Evolutionary conservation across 1,139 yeast genomes (phyloP), one percentile per base, ranked within the genome.

Genomic region (Geotrichum carabidarum): DNA sequence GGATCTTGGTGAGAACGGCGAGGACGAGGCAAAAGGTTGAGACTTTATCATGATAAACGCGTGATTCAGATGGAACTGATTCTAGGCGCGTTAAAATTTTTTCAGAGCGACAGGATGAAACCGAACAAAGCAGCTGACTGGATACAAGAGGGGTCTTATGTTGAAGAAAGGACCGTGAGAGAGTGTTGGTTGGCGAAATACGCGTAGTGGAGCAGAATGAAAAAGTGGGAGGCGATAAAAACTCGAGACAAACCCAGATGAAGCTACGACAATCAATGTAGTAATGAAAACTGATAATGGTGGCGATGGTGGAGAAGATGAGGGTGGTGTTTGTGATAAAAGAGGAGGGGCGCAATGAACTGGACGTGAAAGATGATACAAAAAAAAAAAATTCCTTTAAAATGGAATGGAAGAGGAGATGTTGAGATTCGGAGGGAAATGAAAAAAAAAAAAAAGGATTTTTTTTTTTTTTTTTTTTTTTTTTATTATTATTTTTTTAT

Each of bases 21-120:
- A 41, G 34, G 50, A n/a, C 6, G 49, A 18, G 22, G 37, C 34
- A 45, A 45, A 52, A 36, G 46, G 49, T 34, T 52, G 55, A 43
- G 55, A 52, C 44, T 52, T 47, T 9, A 52, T 52, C 55, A 52
- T 52, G 41, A 32, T 40, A 48, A 27, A 48, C 51, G 51, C 51
- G 51, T 48, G 12, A 9, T 11, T 17, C 15, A 30, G 46, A 27
- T 12, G 14, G 35, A 43, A 43, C 30, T 34, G 30, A 30, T 43
- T 14, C 15, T 12, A 31, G 5, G n/a, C 31, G 35, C 46, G 46
- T 15, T 15, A 15, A 38, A 17, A 27, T 4, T 38, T 17, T 38
- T 17, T 8, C 42, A 36, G 17, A 36, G 14, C 9, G 17, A n/a
- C 17, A 38, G 15, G 22, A 38, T n/a, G 22, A 38, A 38, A 38